Percentiles rank a stretch among this genome's conserved stretches.
Evolutionary conservation across 345 rosid species (phyloP).

Genomic region (Pelargonium nanum): DNA sequence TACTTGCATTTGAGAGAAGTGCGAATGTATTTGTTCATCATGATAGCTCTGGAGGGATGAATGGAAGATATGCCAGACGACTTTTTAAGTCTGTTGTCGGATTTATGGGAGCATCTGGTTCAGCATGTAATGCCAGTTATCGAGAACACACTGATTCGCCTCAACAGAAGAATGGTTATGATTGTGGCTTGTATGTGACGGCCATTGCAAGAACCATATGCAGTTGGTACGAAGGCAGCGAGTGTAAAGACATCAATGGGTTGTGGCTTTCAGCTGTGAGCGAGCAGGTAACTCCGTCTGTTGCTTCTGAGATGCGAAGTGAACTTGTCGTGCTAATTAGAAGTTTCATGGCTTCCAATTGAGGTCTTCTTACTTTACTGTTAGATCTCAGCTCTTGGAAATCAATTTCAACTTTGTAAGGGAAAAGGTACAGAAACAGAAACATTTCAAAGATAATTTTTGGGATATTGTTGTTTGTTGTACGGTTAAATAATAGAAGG

Average conservation of each 20-base stretch:
- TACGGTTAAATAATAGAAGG: no score
- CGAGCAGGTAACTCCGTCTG: conserved; percentile 41
- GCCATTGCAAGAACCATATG: conserved; percentile 51
- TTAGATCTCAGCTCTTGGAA: no score
- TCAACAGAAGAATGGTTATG: conserved; percentile 56
- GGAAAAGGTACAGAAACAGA: no score
- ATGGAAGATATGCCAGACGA: conserved; percentile 25
- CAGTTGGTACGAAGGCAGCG: conserved; percentile 33
- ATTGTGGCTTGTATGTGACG: conserved; percentile 59
- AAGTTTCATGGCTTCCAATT: conserved; percentile 24
- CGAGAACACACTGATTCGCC: conserved; percentile 43
- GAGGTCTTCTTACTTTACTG: no score
- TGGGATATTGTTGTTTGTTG: no score
- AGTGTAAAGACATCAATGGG: conserved; percentile 17
- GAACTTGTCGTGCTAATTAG: conserved; percentile 50
- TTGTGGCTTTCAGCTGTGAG: conserved; percentile 59
- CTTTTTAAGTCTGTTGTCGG: conserved; percentile 36
- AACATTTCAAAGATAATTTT: no score
- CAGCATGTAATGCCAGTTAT: conserved; percentile 23
- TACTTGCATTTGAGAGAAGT: conserved; percentile 45
- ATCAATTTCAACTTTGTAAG: no score
- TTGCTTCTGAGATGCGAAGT: conserved; percentile 34
- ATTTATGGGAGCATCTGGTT: conserved; percentile 21
- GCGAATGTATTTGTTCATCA: conserved; percentile 63
- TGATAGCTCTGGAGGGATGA: conserved; percentile 45